A percentile compares a stretch with the other conserved stretches of the same genome.
phyloP scores from a whole-genome alignment of 2,329 filamentous ascomycete species.

The Pseudogymnoascus sp. region DNA sequence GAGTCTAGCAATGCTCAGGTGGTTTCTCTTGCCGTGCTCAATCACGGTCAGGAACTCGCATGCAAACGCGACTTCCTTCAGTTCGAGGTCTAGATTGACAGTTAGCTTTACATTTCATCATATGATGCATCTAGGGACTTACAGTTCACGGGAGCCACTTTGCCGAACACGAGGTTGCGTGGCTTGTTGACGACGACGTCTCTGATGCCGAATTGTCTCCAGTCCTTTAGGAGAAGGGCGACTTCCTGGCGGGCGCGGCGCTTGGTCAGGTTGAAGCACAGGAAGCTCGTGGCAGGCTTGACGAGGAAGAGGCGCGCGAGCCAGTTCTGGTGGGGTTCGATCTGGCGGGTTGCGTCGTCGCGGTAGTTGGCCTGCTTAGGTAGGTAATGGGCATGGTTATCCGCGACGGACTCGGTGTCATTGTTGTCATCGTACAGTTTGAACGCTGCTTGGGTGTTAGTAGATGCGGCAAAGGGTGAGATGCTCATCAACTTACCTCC shows the following conservation, averaged over 20 bases:
- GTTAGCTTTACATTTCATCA: constrained; percentile 14
- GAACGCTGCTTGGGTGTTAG: constrained; percentile 19
- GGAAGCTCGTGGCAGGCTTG: constrained; percentile 66
- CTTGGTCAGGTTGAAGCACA: constrained; percentile 68
- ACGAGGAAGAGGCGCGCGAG: constrained; percentile 81
- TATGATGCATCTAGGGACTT: constrained; percentile 33
- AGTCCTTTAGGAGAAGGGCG: constrained; percentile 64
- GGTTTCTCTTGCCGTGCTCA: constrained; percentile 69
- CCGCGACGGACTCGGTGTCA: constrained; percentile 15
- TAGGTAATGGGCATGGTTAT: constrained; percentile 20
- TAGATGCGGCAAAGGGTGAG: background rate
- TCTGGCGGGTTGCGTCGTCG: constrained; percentile 35
- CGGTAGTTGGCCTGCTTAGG: constrained; percentile 31
- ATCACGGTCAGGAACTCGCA: constrained; percentile 83
- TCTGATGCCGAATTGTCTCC: constrained; percentile 72
- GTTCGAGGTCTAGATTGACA: constrained; percentile 53
- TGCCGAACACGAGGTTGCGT: constrained; percentile 70
- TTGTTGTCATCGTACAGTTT: constrained; percentile 24
- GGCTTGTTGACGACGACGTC: constrained; percentile 72
- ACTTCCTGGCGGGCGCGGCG: constrained; percentile 70
- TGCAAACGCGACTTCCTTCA: constrained; percentile 83
- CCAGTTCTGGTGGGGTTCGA: constrained; percentile 71
- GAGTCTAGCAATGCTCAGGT: constrained; percentile 73
- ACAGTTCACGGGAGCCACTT: constrained; percentile 71
- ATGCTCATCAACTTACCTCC: constrained; percentile 21